Evolutionary conservation across 2,329 filamentous ascomycete species (phyloP).

Genomic region (Cercospora sp.): DNA sequence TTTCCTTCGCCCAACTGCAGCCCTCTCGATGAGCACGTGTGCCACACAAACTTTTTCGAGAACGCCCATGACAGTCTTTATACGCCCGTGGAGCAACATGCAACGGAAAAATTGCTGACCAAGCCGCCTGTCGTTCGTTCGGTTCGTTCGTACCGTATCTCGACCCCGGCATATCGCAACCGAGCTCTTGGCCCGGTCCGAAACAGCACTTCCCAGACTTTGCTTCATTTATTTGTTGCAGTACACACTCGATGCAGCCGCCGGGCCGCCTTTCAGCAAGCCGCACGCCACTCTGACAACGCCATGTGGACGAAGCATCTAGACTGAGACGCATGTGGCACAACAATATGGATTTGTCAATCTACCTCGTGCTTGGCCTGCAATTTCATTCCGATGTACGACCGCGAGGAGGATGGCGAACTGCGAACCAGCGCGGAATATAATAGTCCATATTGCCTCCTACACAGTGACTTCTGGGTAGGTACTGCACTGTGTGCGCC

Average conservation of each 20-base stretch:
- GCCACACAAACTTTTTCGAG: constrained; percentile 1
- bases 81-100: neutral
- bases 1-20: neutral
- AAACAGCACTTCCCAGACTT: constrained; percentile 11
- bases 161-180: neutral
- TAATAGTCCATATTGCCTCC: constrained; percentile 6
- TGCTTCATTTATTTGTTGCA: constrained; percentile 18
- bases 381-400: neutral
- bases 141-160: constrained; percentile 1
- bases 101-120: constrained; percentile 12
- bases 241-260: neutral
- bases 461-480: neutral
- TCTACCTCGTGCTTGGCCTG: constrained; percentile 12
- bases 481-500: neutral
- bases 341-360: neutral
- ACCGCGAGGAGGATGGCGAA: neutral
- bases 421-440: neutral
- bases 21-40: neutral
- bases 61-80: neutral
- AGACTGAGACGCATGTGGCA: neutral
- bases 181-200: constrained; percentile 11
- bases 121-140: neutral
- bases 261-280: neutral
- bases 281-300: neutral
- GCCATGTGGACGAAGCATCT: neutral